Percentiles rank a stretch among this genome's conserved stretches.
Conservation (phyloP, 139 green algal genomes). For the Chlorella sp. region DNA sequence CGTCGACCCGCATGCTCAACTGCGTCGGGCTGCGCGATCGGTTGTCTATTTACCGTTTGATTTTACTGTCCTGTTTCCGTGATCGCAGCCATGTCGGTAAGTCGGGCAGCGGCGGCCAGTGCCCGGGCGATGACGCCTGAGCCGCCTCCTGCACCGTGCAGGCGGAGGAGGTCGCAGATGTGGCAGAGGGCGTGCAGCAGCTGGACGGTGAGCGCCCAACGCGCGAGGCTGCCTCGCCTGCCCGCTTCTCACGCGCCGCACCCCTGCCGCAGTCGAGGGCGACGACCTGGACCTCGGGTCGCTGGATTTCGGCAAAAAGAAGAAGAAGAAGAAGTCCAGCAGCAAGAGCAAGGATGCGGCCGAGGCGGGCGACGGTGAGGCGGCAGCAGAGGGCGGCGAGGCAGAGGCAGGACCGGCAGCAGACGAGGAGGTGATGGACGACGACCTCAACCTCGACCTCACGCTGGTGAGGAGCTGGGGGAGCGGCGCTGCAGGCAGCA, state of each 20-base stretch:
- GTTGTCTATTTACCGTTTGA: too few species aligned
- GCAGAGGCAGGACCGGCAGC: neutral
- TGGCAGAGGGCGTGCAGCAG: constrained; percentile 40
- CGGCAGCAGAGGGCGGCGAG: constrained; percentile 7
- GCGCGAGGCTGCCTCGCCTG: neutral
- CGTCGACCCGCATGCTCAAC: too few species aligned
- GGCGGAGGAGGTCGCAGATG: constrained; percentile 22
- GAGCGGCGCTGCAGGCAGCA: too few species aligned
- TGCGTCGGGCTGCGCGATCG: too few species aligned
- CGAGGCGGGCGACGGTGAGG: too few species aligned
- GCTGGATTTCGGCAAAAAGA: constrained; percentile 58
- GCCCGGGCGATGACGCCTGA: too few species aligned
- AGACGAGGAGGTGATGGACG: constrained; percentile 29
- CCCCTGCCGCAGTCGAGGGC: constrained; percentile 25
- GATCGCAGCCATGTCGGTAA: too few species aligned
- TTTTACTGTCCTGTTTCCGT: too few species aligned
- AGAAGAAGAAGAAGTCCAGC: constrained; percentile 57
- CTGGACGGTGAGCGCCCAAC: constrained; percentile 43
- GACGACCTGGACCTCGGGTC: constrained; percentile 31
- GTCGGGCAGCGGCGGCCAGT: too few species aligned
- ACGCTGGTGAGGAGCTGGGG: too few species aligned
- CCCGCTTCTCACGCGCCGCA: neutral
- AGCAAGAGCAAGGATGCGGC: constrained; percentile 18
- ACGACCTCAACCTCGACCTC: constrained; percentile 38
- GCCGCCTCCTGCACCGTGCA: too few species aligned